Base-by-base conservation (phyloP, 768 basidiomycete species). In the Mycena crocata region DNA sequence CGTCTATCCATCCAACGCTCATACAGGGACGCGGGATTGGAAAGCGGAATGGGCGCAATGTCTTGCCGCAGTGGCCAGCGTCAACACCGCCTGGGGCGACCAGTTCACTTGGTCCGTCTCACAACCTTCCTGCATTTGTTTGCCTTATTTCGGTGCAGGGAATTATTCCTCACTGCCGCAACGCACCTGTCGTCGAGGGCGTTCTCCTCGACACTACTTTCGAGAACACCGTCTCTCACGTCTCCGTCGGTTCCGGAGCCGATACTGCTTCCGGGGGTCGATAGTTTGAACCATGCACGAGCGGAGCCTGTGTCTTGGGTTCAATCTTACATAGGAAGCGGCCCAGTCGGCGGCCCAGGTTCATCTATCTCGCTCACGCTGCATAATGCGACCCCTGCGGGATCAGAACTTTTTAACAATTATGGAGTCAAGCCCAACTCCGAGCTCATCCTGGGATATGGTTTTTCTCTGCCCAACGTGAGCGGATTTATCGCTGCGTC, bases 381-480 rank as follows among this genome's bases (percentile, higher is more conserved):
- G 9, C 90, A 91, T 71, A 76, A 72, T 1, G 52, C 80, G 0
- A 79, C 82, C 5, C 66, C 68, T 1, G 66, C 77, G 1, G 85
- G 83, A 19, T 73, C 82, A 28, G 92, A 95, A 75, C 80, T 96
- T 23, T 89, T 91, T 80, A 97, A 96, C 80, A 97, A 97, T 75
- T 98, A 98, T 76, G 96, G 96, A 0, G 87, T 90, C 0, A 98
- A 98, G 75, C 89, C 94, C 0, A 96, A 97, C 76, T 85, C 93
- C 30, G 94, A 96, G 77, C 85, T 98, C 46, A 88, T 98, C 49
- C 85, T 98, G 5, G 95, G 93, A 7, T 98, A 98, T 73, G 96
- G 97, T 1, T 99, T 98, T 79, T 87, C 93, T 0, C 75, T 96
- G 5, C 80, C 85, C 2, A 68, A 88, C 37, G 69, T 70, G 44